A percentile compares a stretch with the other conserved stretches of the same genome.
Conservation (phyloP, 768 basidiomycete species). For the Suillus clintonianus region DNA sequence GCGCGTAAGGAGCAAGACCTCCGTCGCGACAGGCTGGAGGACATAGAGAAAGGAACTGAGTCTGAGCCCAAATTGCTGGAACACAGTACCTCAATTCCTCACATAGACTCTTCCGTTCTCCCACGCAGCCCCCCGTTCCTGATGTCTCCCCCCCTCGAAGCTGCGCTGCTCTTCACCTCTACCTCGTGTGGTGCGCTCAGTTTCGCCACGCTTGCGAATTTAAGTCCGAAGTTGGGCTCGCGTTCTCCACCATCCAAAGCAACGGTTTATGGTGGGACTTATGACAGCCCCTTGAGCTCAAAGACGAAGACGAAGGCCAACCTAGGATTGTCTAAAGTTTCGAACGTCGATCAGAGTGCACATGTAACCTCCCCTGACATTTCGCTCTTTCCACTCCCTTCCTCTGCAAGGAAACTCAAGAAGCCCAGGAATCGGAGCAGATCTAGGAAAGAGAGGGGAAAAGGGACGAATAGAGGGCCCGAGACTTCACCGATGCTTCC, state of each 20-base stretch:
- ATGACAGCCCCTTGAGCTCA: neutral
- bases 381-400: conserved; percentile 21
- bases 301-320: neutral
- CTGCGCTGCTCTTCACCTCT: conserved; percentile 53
- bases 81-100: conserved; percentile 17
- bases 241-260: neutral
- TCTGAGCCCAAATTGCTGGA: neutral
- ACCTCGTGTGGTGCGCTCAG: conserved; percentile 19
- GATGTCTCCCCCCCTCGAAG: conserved; percentile 57
- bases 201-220: neutral
- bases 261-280: neutral
- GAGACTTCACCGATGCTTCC: conserved; percentile 18
- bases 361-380: conserved; percentile 11
- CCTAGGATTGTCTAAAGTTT: neutral
- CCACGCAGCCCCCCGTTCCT: conserved; percentile 59
- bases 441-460: neutral
- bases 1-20: conserved; percentile 19
- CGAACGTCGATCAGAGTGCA: neutral
- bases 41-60: neutral
- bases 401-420: conserved; percentile 7
- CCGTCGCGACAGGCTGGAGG: no score
- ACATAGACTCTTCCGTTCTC: conserved; percentile 42
- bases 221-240: neutral
- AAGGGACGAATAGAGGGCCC: neutral
- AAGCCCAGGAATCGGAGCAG: conserved; percentile 7